phyloP scores from a whole-genome alignment of 371 early-diverging fungal genomes.

The Saksenaea oblongispora region DNA sequence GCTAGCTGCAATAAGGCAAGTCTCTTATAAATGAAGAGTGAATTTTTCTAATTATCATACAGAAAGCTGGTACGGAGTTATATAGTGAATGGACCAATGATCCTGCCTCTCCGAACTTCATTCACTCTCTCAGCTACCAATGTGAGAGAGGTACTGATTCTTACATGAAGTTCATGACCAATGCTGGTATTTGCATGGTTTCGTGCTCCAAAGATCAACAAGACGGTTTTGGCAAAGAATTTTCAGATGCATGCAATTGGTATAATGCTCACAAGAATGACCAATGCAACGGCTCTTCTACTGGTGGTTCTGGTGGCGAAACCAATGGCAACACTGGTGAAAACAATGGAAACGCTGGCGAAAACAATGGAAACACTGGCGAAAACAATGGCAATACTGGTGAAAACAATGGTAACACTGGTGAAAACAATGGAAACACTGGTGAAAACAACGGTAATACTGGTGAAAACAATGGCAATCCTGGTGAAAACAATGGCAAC shows the following conservation, averaged over 20 bases:
- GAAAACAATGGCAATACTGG: too few relatives aligned
- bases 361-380: too few relatives aligned
- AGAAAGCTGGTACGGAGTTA: constrained; percentile 25
- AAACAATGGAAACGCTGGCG: too few relatives aligned
- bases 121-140: constrained; percentile 24
- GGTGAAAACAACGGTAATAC: too few relatives aligned
- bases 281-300: constrained; percentile 9
- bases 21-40: too few relatives aligned
- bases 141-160: constrained; percentile 29
- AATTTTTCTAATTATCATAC: too few relatives aligned
- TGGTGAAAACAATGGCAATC: too few relatives aligned
- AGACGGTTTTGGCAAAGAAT: constrained; percentile 22
- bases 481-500: too few relatives aligned
- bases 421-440: too few relatives aligned
- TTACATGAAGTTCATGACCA: constrained; percentile 32
- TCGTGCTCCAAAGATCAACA: constrained; percentile 26
- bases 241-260: constrained; percentile 23
- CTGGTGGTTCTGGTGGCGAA: too few relatives aligned
- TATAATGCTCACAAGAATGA: constrained; percentile 26
- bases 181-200: constrained; percentile 37
- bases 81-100: constrained; percentile 28
- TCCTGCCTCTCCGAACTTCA: constrained; percentile 27
- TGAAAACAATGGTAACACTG: too few relatives aligned
- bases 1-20: constrained; percentile 31
- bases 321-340: too few relatives aligned